A percentile compares a stretch with the other conserved stretches of the same genome.
Conservation (phyloP, 108 stramenopile species). For the Mayamaea pseudoterrestris region DNA sequence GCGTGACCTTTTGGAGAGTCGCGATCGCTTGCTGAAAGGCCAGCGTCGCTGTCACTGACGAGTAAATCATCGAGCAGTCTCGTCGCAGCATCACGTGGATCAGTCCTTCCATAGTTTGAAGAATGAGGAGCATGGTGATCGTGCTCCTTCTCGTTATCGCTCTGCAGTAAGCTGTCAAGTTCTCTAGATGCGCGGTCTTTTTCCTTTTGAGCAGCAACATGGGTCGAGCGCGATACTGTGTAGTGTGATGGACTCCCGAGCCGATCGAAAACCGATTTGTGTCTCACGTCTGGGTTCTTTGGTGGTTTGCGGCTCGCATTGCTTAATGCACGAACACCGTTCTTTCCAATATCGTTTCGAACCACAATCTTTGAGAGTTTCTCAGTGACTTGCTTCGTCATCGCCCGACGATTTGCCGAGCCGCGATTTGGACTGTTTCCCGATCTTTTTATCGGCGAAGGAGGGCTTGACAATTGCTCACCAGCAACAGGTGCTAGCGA, state of each 20-base stretch:
- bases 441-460: neutral
- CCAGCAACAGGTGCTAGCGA: no score
- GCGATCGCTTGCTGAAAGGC: neutral
- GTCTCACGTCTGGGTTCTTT: constrained; percentile 1
- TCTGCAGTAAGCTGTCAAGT: neutral
- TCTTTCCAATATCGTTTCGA: neutral
- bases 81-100: neutral
- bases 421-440: neutral
- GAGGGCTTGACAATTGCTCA: constrained; percentile 1
- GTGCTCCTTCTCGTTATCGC: neutral
- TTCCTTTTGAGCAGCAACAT: constrained; percentile 49
- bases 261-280: constrained; percentile 41
- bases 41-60: constrained; percentile 19
- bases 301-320: constrained; percentile 1
- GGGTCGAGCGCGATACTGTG: no score
- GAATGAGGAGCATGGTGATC: neutral
- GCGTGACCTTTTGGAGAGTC: neutral
- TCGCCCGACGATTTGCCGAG: no score
- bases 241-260: constrained; percentile 34
- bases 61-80: constrained; percentile 13
- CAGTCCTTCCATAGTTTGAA: neutral
- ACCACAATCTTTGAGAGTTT: no score
- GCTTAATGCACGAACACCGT: constrained; percentile 2
- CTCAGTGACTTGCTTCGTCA: no score
- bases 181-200: constrained; percentile 1